Conservation (phyloP, 1,139 yeast genomes). For the Scheffersomyces parashehatae region DNA sequence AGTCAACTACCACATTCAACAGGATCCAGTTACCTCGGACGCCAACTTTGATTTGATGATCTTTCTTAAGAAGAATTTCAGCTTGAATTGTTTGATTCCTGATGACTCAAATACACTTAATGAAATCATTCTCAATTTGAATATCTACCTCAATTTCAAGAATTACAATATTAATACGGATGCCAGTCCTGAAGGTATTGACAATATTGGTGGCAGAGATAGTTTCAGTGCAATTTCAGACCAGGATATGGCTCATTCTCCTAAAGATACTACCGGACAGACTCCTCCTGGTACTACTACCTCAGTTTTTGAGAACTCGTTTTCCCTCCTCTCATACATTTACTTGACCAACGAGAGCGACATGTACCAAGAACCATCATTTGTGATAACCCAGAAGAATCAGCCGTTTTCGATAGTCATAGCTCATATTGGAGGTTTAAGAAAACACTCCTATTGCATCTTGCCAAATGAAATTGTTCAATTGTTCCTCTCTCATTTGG, state of each 20-base stretch:
- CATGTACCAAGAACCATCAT: constrained; percentile 32
- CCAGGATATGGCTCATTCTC: constrained; percentile 1
- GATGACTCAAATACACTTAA: constrained; percentile 35
- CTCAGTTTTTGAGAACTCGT: constrained; percentile 1
- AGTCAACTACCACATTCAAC: not conserved
- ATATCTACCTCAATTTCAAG: constrained; percentile 34
- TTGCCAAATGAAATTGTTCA: constrained; percentile 37
- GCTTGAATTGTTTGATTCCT: constrained; percentile 35
- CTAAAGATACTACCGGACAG: not conserved
- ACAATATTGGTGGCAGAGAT: not conserved
- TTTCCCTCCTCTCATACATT: constrained; percentile 10
- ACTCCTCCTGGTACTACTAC: constrained; percentile 1
- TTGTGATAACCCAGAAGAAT: constrained; percentile 30
- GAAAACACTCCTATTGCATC: constrained; percentile 42
- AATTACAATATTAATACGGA: constrained; percentile 9
- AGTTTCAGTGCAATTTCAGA: not conserved
- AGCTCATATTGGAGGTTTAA: constrained; percentile 43
- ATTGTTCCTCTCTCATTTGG: constrained; percentile 26
- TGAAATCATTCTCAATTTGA: constrained; percentile 38
- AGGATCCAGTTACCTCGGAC: constrained; percentile 4
- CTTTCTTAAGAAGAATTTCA: constrained; percentile 40
- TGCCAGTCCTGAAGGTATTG: not conserved
- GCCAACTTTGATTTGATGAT: constrained; percentile 34
- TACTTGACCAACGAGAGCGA: constrained; percentile 11
- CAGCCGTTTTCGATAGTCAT: constrained; percentile 30